Evolutionary conservation across 1,284 basidiomycete species (phyloP).

Genomic region (Sporisorium exsertum): DNA sequence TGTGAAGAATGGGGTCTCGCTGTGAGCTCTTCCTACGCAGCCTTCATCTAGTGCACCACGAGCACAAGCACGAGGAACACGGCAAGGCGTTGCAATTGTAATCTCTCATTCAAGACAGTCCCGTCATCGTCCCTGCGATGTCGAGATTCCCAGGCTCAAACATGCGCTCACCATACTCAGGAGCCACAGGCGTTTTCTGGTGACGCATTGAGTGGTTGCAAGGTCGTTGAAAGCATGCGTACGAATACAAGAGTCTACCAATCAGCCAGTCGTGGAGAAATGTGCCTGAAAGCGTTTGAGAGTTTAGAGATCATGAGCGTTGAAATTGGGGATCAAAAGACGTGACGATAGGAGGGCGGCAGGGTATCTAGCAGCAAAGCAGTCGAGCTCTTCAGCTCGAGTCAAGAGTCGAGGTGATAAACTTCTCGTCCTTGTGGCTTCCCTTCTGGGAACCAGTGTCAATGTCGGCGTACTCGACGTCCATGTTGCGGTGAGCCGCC

Average conservation of each 20-base stretch:
- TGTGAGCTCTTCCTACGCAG: conserved; percentile 1
- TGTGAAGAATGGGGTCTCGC: conserved; percentile 4
- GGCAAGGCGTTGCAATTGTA: too few species aligned
- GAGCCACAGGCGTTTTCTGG: too few species aligned
- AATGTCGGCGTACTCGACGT: conserved; percentile 34
- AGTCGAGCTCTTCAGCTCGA: conserved; percentile 3
- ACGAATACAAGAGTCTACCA: neutral
- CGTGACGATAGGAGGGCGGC: neutral
- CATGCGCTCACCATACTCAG: too few species aligned
- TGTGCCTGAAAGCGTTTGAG: too few species aligned
- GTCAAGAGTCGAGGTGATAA: conserved; percentile 27
- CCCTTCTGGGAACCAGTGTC: conserved; percentile 28
- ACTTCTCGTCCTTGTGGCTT: conserved; percentile 23
- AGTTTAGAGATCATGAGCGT: neutral
- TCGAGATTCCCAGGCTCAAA: too few species aligned
- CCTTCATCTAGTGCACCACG: neutral
- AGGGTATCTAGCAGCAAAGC: neutral
- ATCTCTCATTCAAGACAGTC: too few species aligned
- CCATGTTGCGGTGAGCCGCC: conserved; percentile 27
- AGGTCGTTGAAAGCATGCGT: neutral
- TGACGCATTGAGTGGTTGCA: neutral
- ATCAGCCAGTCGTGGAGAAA: too few species aligned
- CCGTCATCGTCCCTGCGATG: too few species aligned
- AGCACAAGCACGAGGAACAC: too few species aligned
- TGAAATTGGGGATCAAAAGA: neutral